Percentiles rank a stretch among this genome's conserved stretches.
Evolutionary conservation across 202 grass and related monocot genomes (phyloP).

Genomic region (Carex sylvatica): DNA sequence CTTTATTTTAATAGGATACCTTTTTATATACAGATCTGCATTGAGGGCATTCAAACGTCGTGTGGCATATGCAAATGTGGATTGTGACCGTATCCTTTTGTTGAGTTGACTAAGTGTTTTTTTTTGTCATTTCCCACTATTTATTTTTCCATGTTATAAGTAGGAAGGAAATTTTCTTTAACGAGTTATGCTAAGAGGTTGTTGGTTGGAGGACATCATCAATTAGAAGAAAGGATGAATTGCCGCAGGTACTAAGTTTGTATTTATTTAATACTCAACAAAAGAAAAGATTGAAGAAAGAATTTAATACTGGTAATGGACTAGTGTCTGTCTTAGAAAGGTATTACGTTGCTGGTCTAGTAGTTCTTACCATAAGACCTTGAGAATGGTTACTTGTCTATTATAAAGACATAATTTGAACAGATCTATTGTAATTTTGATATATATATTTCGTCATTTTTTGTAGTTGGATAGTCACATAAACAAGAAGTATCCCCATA

Average conservation of each 20-base stretch:
- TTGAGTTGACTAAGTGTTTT: neutral
- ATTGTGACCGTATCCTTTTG: slow-evolving; percentile 83
- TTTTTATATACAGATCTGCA: slow-evolving; percentile 47
- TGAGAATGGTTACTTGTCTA: neutral
- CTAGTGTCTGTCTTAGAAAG: neutral
- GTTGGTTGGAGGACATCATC: slow-evolving; percentile 97
- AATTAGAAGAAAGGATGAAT: slow-evolving; percentile 76
- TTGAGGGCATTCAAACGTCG: slow-evolving; percentile 54
- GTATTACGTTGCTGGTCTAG: neutral
- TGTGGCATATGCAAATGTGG: slow-evolving; percentile 74
- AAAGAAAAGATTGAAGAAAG: neutral
- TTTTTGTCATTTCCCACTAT: neutral
- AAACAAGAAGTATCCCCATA: slow-evolving; percentile 76
- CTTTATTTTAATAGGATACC: slow-evolving; percentile 12
- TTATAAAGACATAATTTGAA: neutral
- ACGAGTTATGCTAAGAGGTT: slow-evolving; percentile 49
- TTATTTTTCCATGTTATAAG: neutral
- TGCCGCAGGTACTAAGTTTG: slow-evolving; percentile 53
- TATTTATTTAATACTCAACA: neutral
- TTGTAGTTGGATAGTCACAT: slow-evolving; percentile 50
- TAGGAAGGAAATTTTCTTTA: slow-evolving; percentile 34
- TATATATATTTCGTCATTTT: slow-evolving; percentile 30
- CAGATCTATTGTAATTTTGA: neutral
- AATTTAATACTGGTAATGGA: neutral
- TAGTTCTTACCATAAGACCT: neutral